Evolutionary conservation across 352 stramenopile species (phyloP).

Genomic region (Pythium brachiatum): DNA sequence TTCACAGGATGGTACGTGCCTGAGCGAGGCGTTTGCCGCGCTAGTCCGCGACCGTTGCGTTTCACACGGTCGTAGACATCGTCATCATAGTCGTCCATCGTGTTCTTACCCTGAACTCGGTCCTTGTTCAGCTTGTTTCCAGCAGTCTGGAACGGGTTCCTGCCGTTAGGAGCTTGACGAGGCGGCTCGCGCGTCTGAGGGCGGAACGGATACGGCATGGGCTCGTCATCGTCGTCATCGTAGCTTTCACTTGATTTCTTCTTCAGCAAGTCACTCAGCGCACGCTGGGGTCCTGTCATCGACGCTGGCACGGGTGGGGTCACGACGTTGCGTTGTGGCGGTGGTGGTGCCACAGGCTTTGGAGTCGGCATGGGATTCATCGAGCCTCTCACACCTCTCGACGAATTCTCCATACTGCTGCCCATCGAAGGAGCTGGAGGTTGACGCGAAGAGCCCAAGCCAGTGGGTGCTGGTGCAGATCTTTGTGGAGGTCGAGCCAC

Average conservation of each 20-base stretch:
- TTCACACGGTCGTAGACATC: conserved; percentile 23
- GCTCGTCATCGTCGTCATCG: conserved; percentile 16
- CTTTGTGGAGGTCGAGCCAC: background rate
- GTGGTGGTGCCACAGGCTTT: background rate
- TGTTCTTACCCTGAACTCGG: conserved; percentile 20
- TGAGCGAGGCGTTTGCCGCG: conserved; percentile 26
- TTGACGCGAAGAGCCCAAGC: background rate
- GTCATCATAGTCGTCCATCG: conserved; percentile 37
- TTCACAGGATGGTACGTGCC: conserved; percentile 77
- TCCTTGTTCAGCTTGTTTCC: conserved; percentile 49
- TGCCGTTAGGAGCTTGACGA: background rate
- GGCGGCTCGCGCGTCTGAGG: background rate
- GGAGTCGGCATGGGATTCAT: background rate
- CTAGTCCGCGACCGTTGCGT: conserved; percentile 26
- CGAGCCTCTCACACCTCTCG: background rate
- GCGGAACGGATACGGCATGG: conserved; percentile 6
- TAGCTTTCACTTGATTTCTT: conserved; percentile 6
- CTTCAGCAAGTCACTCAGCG: conserved; percentile 25
- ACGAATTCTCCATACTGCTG: background rate
- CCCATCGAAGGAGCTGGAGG: background rate
- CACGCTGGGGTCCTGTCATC: conserved; percentile 8
- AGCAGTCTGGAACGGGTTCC: conserved; percentile 72
- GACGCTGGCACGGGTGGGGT: background rate
- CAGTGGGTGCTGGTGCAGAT: background rate
- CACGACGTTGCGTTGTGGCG: background rate